A percentile compares a stretch with the other conserved stretches of the same genome.
Conservation (phyloP, 2,329 filamentous ascomycete genomes). For the Chrysoporthe cubensis region DNA sequence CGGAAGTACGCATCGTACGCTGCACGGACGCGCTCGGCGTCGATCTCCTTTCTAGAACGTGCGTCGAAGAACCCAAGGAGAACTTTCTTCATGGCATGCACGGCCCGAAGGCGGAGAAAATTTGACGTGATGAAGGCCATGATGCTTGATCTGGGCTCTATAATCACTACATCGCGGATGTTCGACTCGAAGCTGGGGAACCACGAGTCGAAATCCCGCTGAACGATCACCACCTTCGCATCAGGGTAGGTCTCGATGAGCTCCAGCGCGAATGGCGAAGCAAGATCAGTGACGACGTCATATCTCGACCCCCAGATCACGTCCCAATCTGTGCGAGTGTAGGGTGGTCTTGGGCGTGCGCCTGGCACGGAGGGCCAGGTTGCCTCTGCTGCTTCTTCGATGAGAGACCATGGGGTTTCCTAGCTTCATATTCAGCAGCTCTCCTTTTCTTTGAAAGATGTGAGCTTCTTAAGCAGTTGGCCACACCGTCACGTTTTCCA, state of each 20-base stretch:
- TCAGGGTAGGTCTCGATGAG: conserved; percentile 30
- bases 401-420: conserved; percentile 16
- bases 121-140: neutral
- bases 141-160: neutral
- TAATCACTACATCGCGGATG: neutral
- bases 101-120: neutral
- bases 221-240: conserved; percentile 30
- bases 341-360: conserved; percentile 9
- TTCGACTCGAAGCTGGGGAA: conserved; percentile 17
- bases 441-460: neutral
- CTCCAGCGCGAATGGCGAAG: conserved; percentile 19
- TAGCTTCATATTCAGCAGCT: neutral
- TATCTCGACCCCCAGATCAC: neutral
- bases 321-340: conserved; percentile 28
- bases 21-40: neutral
- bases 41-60: neutral
- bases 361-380: conserved; percentile 25
- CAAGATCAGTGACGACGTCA: neutral
- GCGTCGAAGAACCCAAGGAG: neutral
- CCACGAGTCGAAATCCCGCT: conserved; percentile 31
- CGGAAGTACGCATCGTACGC: neutral
- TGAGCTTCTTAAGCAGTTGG: neutral
- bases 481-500: neutral
- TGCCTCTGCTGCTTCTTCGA: conserved; percentile 28
- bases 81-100: neutral